These are phyloP conservation scores for Cryptococcus sp. DNA, from an alignment of 1,284 basidiomycete genomes.

Conservation along the genomic window DNA sequence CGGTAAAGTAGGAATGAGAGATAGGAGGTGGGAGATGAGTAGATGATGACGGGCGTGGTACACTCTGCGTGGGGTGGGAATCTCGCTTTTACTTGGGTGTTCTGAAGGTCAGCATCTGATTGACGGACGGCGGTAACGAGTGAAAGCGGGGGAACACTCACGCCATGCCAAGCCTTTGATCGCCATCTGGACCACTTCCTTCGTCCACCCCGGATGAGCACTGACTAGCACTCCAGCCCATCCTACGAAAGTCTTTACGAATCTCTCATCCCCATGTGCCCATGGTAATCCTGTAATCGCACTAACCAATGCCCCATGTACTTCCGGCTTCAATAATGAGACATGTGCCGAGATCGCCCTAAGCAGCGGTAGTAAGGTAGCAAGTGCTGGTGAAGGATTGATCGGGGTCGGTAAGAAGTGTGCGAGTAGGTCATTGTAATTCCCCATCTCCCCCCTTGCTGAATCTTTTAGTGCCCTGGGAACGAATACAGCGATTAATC, in stretches of 20 bases:
- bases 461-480: conserved; percentile 43
- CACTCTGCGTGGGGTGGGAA: conserved; percentile 65
- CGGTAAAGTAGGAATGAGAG: conserved; percentile 83
- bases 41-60: conserved; percentile 85
- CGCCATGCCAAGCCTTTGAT: conserved; percentile 83
- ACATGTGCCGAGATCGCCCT: conserved; percentile 67
- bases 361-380: conserved; percentile 52
- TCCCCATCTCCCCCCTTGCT: conserved; percentile 43
- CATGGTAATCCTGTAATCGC: conserved; percentile 86
- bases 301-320: conserved; percentile 78
- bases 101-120: conserved; percentile 16
- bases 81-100: conserved; percentile 6
- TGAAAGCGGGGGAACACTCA: conserved; percentile 53
- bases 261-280: conserved; percentile 72
- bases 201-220: conserved; percentile 89
- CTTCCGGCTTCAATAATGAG: conserved; percentile 42
- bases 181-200: conserved; percentile 72
- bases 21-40: conserved; percentile 76
- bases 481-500: conserved; percentile 46
- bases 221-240: conserved; percentile 90
- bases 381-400: conserved; percentile 29
- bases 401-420: conserved; percentile 50
- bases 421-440: conserved; percentile 54
- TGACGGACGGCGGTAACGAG: too few relatives aligned
- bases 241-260: conserved; percentile 78